A percentile compares a stretch with the other conserved stretches of the same genome.
phyloP scores from a whole-genome alignment of 768 basidiomycete genomes.

The Hebeloma cylindrosporum region DNA sequence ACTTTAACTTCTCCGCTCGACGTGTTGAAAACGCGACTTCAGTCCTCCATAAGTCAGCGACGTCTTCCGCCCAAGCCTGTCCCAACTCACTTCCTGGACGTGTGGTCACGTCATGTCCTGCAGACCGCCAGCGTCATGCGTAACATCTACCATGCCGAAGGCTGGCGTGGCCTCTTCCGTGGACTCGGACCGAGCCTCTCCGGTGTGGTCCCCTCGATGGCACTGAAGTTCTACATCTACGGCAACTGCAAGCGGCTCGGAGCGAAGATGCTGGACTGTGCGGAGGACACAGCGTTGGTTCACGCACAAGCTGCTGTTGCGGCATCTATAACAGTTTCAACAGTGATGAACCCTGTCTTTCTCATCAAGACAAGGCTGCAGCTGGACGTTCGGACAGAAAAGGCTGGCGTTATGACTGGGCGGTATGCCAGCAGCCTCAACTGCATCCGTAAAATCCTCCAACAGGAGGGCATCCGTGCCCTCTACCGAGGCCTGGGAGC shows the following conservation, averaged over 20 bases:
- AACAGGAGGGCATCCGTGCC: constrained; percentile 1
- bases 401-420: neutral
- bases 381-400: neutral
- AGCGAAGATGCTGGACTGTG: neutral
- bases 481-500: neutral
- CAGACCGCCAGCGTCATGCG: neutral
- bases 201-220: neutral
- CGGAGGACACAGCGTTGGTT: neutral
- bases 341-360: constrained; percentile 1
- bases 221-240: neutral
- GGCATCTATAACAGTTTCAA: neutral
- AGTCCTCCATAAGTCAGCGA: neutral
- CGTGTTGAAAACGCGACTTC: neutral
- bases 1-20: neutral
- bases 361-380: neutral
- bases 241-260: constrained; percentile 1
- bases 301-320: too few species aligned
- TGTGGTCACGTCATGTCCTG: constrained; percentile 1
- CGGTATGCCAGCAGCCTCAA: neutral
- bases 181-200: neutral
- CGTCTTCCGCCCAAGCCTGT: neutral
- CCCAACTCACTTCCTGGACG: neutral
- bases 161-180: constrained; percentile 1
- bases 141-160: neutral
- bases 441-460: neutral